Conservation (phyloP, 2,329 filamentous ascomycete genomes). For the Hirsutella minnesotensis region DNA sequence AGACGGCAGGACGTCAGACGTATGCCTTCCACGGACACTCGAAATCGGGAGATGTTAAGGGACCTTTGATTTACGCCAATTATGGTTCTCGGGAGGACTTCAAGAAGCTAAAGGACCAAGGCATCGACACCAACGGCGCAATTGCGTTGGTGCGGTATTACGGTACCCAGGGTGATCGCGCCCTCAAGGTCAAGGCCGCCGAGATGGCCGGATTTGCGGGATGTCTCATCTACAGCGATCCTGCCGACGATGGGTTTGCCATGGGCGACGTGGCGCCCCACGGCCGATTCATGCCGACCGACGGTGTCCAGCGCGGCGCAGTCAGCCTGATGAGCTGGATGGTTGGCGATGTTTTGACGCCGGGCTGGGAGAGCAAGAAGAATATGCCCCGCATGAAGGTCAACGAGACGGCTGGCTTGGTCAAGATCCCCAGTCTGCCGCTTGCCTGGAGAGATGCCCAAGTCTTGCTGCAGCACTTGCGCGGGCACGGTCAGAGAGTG, state of each 20-base stretch:
- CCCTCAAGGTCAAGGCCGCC: constrained; percentile 80
- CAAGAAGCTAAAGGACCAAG: constrained; percentile 54
- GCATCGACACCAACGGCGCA: constrained; percentile 63
- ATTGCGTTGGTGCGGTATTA: constrained; percentile 78
- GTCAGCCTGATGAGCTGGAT: constrained; percentile 76
- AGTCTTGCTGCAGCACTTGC: constrained; percentile 60
- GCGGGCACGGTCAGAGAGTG: constrained; percentile 60
- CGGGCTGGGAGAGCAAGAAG: constrained; percentile 66
- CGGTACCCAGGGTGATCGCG: constrained; percentile 59
- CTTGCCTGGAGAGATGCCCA: constrained; percentile 84
- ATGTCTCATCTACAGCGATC: constrained; percentile 88
- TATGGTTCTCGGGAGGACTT: constrained; percentile 84
- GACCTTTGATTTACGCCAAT: constrained; percentile 83
- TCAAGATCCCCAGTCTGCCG: constrained; percentile 80
- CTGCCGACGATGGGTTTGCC: constrained; percentile 68
- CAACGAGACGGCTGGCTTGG: constrained; percentile 59
- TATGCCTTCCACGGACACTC: constrained; percentile 81
- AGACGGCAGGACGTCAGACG: constrained; percentile 55
- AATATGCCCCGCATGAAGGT: constrained; percentile 54
- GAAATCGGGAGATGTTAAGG: constrained; percentile 72
- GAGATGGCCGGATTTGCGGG: constrained; percentile 77
- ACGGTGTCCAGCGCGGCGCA: constrained; percentile 70
- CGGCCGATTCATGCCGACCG: constrained; percentile 68
- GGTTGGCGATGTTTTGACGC: constrained; percentile 83
- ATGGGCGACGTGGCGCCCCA: constrained; percentile 63